A percentile compares a stretch with the other conserved stretches of the same genome.
Evolutionary conservation across 345 rosid species (phyloP).

Genomic region (Linum tenue): DNA sequence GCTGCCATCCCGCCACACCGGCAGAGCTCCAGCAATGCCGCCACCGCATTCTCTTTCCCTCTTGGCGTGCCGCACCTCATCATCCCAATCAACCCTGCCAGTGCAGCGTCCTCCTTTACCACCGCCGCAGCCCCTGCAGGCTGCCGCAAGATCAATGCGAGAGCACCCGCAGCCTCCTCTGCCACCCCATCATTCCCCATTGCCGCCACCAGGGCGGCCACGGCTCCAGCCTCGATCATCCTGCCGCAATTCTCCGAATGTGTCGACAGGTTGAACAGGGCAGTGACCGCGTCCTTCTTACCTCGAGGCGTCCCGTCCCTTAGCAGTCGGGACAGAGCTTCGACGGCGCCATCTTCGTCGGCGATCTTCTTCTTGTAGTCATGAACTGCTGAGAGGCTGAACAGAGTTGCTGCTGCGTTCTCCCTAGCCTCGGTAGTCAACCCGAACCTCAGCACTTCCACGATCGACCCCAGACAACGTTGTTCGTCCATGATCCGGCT

Average conservation of each 20-base stretch:
- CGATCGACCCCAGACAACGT: constrained; percentile 65
- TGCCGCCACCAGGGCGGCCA: constrained; percentile 62
- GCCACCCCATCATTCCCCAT: constrained; percentile 64
- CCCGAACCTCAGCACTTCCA: constrained; percentile 60
- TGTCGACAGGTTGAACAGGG: constrained; percentile 74
- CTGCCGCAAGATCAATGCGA: constrained; percentile 79
- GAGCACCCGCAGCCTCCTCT: constrained; percentile 87
- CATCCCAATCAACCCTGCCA: constrained; percentile 61
- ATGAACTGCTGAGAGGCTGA: constrained; percentile 83
- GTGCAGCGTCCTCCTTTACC: constrained; percentile 63
- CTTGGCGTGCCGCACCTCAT: constrained; percentile 87
- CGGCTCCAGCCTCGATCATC: constrained; percentile 77
- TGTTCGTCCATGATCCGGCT: constrained; percentile 71
- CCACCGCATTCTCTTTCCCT: constrained; percentile 92
- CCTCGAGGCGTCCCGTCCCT: constrained; percentile 70
- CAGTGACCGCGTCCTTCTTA: constrained; percentile 91
- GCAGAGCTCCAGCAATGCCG: constrained; percentile 89
- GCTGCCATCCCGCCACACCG: constrained; percentile 64
- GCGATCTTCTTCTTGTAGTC: constrained; percentile 87
- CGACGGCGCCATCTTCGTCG: constrained; percentile 51
- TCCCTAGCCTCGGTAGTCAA: constrained; percentile 75
- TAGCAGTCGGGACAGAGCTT: constrained; percentile 64
- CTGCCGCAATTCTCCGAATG: constrained; percentile 67
- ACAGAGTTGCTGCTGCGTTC: constrained; percentile 90
- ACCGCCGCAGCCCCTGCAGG: constrained; percentile 67